Base-by-base conservation (phyloP, 2,329 filamentous ascomycete species). In the Fusarium metavorans region DNA sequence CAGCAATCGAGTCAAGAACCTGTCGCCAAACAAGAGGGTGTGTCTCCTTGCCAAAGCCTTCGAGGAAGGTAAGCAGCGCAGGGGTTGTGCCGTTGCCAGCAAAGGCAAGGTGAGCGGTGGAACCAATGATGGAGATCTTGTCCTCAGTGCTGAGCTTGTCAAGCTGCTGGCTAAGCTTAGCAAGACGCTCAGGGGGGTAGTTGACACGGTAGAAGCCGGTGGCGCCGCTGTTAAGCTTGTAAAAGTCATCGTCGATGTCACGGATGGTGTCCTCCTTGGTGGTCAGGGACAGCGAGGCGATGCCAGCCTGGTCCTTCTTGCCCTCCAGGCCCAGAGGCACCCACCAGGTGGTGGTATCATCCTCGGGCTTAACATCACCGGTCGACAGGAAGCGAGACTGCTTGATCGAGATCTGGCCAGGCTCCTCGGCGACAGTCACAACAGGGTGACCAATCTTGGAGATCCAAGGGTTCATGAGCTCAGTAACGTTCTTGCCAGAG, bases 331-430 rank as follows among this genome's bases (percentile, higher is more conserved):
- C 93, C 35, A 99, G 89, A 18, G 97, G 97, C 70, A 98, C 91
- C 96, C 97, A 99, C 97, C 97, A 99, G 23, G 91, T 92, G 4
- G 95, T 98, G 79, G 93, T 88, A 80, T 99, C 95, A 76, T 99
- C 97, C 80, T 97, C 94, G 2, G 95, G 88, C 85, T 95, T 95
- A 66, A 95, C 94, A 81, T 98, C 96, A 11, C 97, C 97, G 5
- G 94, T 95, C 23, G 94, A 94, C 25, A 99, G 88, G 89, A 98
- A 99, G 67, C 97, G 93, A 61, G 91, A 93, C 83, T 99, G 97
- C 81, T 92, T 92, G 70, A 98, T 86, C 50, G 90, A 91, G 78
- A 98, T 93, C 82, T 96, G 92, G 18, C 93, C 93, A 67, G 92
- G 90, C 81, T 96, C 92, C 84, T 98, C 97, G 25, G 92, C 89